Conservation (phyloP, 2,329 filamentous ascomycete species). For the Clarireedia monteithiana region DNA sequence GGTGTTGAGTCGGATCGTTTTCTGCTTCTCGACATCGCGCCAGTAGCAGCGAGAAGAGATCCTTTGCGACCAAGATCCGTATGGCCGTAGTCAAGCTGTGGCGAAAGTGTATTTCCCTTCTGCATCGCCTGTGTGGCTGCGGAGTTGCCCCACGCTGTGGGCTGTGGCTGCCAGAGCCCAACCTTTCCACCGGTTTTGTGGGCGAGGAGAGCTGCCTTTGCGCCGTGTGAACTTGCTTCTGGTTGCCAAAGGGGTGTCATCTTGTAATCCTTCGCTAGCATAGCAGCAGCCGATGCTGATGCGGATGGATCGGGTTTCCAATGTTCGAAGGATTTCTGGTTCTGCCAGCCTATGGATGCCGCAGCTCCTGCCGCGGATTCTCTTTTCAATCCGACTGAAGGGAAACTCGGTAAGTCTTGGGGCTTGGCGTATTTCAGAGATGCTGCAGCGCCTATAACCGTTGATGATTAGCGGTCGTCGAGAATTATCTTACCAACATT, state of each 20-base stretch:
- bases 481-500: neutral
- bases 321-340: slow-evolving; percentile 54
- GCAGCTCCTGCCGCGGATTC: slow-evolving; percentile 63
- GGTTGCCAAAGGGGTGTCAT: slow-evolving; percentile 50
- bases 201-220: slow-evolving; percentile 68
- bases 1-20: slow-evolving; percentile 57
- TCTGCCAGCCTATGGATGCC: slow-evolving; percentile 65
- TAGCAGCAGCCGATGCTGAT: slow-evolving; percentile 51
- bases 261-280: slow-evolving; percentile 52
- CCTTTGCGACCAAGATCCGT: slow-evolving; percentile 48
- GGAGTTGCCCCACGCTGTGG: slow-evolving; percentile 46
- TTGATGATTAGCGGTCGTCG: slow-evolving; percentile 1
- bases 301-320: slow-evolving; percentile 59
- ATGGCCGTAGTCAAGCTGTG: slow-evolving; percentile 38
- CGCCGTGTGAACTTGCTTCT: slow-evolving; percentile 55
- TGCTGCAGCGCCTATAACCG: slow-evolving; percentile 44
- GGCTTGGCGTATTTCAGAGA: slow-evolving; percentile 66
- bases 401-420: slow-evolving; percentile 66
- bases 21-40: slow-evolving; percentile 56
- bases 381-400: slow-evolving; percentile 53
- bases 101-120: slow-evolving; percentile 31
- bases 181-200: slow-evolving; percentile 43
- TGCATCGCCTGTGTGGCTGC: slow-evolving; percentile 63
- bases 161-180: slow-evolving; percentile 43
- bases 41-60: slow-evolving; percentile 68